phyloP scores from a whole-genome alignment of 805 yeast genomes.

The Saccharomycopsis sp. region DNA sequence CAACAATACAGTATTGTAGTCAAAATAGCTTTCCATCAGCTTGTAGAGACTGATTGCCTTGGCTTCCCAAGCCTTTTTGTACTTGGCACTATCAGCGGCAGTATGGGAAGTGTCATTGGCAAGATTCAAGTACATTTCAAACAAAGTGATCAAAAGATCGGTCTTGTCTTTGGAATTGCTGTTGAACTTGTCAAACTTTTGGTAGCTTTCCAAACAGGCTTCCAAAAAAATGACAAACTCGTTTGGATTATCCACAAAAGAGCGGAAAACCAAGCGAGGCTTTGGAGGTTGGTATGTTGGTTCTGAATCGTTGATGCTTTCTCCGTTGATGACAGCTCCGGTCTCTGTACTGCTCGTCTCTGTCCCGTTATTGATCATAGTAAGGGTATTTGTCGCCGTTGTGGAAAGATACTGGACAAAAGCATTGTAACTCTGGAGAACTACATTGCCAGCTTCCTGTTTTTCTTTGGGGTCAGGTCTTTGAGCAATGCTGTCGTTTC shows the following conservation, averaged over 20 bases:
- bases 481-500: constrained; percentile 10
- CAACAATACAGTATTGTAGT: constrained; percentile 47
- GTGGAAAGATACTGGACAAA: constrained; percentile 48
- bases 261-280: constrained; percentile 79
- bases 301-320: constrained; percentile 20
- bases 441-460: constrained; percentile 23
- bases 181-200: constrained; percentile 58
- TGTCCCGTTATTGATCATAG: constrained; percentile 19
- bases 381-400: constrained; percentile 25
- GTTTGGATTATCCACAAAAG: constrained; percentile 78
- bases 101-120: constrained; percentile 29
- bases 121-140: constrained; percentile 70
- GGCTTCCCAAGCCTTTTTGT: constrained; percentile 46
- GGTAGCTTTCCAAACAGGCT: constrained; percentile 79
- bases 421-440: constrained; percentile 49
- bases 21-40: constrained; percentile 43
- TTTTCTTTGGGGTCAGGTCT: constrained; percentile 10
- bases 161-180: constrained; percentile 52
- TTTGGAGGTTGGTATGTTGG: constrained; percentile 88
- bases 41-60: constrained; percentile 55
- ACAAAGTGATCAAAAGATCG: constrained; percentile 70
- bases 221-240: constrained; percentile 90
- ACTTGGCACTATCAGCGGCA: constrained; percentile 29
- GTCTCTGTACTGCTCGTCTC: constrained; percentile 16
- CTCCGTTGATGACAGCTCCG: constrained; percentile 4